Conservation (phyloP, 106 monocot species). For the Cymbidium sinense region DNA sequence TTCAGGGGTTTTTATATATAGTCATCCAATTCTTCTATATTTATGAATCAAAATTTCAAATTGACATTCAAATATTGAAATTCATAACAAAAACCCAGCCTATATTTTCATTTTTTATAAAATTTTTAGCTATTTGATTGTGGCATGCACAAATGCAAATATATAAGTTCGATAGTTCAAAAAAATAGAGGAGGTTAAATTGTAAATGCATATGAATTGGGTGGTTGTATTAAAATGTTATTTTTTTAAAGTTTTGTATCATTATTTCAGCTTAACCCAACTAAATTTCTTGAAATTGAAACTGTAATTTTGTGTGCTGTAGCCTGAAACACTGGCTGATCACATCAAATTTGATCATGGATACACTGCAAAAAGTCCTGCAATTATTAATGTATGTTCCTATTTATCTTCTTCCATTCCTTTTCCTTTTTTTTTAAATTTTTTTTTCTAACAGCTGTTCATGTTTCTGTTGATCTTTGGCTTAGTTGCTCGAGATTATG, state of each 20-base stretch:
- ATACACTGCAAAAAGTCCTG: conserved; percentile 83
- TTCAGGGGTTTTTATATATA: neutral
- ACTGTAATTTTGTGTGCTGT: neutral
- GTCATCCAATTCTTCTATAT: too few species aligned
- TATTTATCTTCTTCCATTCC: neutral
- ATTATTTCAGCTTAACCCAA: neutral
- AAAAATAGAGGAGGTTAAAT: too few species aligned
- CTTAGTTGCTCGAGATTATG: conserved; percentile 90
- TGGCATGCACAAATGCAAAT: too few species aligned
- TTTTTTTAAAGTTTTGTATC: too few species aligned
- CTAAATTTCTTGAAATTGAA: neutral
- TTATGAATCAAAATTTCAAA: too few species aligned
- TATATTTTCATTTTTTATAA: too few species aligned
- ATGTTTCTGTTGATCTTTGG: conserved; percentile 2
- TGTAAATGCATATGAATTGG: too few species aligned
- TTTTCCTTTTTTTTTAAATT: neutral
- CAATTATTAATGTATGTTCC: conserved; percentile 66
- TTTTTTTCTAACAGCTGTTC: neutral
- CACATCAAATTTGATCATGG: conserved; percentile 99
- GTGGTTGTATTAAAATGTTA: too few species aligned
- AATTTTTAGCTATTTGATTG: too few species aligned
- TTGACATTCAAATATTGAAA: too few species aligned
- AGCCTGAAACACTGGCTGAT: conserved; percentile 81
- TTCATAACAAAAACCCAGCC: too few species aligned
- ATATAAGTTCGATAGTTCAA: too few species aligned